phyloP scores from a whole-genome alignment of 1,139 yeast species.

The Scheffersomyces segobiensis region DNA sequence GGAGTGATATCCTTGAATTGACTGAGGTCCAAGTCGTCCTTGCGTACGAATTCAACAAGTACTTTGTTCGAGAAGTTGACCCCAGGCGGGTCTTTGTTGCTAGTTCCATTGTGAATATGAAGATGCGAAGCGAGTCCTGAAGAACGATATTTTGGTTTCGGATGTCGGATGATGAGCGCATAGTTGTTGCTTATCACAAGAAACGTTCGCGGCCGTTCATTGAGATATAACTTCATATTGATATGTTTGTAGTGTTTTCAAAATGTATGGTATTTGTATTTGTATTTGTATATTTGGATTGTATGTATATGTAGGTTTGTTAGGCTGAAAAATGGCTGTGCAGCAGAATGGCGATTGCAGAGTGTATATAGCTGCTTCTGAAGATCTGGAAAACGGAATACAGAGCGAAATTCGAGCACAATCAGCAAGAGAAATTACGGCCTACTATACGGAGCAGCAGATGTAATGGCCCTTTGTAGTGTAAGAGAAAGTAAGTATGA shows the following conservation, averaged over 20 bases:
- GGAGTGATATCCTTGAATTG: conserved; percentile 45
- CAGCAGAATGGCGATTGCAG: background rate
- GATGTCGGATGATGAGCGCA: conserved; percentile 54
- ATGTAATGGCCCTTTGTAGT: background rate
- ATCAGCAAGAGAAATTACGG: background rate
- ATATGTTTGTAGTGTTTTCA: conserved; percentile 1
- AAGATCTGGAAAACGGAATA: background rate
- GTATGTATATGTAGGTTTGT: background rate
- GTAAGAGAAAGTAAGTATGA: background rate
- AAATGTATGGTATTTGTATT: background rate
- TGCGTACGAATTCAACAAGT: conserved; percentile 51
- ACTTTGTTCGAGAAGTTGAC: conserved; percentile 26
- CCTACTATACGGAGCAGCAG: background rate
- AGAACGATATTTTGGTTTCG: conserved; percentile 30
- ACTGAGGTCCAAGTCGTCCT: conserved; percentile 36
- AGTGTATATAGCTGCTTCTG: background rate
- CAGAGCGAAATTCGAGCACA: background rate
- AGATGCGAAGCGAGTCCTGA: conserved; percentile 19
- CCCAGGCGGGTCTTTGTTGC: conserved; percentile 10
- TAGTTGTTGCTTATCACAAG: conserved; percentile 49
- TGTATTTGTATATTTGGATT: background rate
- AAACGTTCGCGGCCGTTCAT: conserved; percentile 55
- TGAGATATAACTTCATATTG: conserved; percentile 50
- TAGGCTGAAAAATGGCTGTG: background rate
- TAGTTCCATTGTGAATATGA: conserved; percentile 33